Percentiles rank a stretch among this genome's conserved stretches.
Evolutionary conservation across 2,329 filamentous ascomycete genomes (phyloP).

Genomic region (Chalaropsis thielavioides): DNA sequence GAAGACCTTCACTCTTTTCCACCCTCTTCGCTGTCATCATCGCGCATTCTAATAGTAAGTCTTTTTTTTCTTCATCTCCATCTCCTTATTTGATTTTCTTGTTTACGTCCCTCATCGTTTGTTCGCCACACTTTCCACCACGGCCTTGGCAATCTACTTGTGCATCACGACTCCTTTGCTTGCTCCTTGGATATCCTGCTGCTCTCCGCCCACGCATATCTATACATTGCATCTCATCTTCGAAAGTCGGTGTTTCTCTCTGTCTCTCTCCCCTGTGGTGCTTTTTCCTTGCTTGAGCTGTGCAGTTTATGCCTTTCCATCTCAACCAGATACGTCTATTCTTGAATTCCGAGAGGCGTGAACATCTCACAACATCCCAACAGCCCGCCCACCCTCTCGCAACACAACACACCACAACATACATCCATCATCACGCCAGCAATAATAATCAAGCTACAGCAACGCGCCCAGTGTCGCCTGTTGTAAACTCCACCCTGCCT

Average conservation of each 20-base stretch:
- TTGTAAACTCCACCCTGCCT: not conserved
- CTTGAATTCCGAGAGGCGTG: not conserved
- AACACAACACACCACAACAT: not conserved
- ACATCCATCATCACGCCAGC: not conserved
- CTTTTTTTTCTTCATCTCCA: not conserved
- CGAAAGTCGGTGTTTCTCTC: slow-evolving; percentile 10
- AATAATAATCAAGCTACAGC: not conserved
- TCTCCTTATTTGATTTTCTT: not conserved
- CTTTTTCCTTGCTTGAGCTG: not conserved
- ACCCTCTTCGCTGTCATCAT: slow-evolving; percentile 9
- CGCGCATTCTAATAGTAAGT: slow-evolving; percentile 16
- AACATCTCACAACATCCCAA: not conserved
- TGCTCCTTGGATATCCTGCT: not conserved
- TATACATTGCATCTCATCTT: not conserved
- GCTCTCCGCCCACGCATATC: slow-evolving; percentile 1
- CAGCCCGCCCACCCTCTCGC: not conserved
- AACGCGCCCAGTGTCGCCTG: slow-evolving; percentile 13
- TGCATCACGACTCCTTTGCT: not conserved
- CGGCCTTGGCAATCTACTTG: not conserved
- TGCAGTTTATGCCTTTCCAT: not conserved
- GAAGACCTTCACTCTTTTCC: slow-evolving; percentile 17
- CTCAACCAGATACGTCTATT: not conserved
- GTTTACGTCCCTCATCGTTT: not conserved
- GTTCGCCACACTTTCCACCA: slow-evolving; percentile 1
- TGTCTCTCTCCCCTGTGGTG: not conserved